phyloP scores from a whole-genome alignment of 2,329 filamentous ascomycete genomes.

The Diaporthe vaccinii region DNA sequence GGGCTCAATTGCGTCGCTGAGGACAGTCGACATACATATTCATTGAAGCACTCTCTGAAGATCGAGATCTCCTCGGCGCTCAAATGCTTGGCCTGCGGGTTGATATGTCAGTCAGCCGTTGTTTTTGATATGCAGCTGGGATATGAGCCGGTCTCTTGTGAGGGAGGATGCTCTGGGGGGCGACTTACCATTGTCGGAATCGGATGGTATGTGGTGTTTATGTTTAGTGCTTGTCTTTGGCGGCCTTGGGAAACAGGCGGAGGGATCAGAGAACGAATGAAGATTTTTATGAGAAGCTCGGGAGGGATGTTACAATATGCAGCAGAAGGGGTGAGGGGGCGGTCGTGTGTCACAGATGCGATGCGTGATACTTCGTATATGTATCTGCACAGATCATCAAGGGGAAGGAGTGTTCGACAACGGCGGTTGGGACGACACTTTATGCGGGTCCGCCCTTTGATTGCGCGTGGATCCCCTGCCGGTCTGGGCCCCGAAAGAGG shows the following conservation, averaged over 20 bases:
- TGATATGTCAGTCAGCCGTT: not conserved
- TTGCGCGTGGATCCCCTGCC: slow-evolving; percentile 32
- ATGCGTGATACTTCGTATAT: slow-evolving; percentile 25
- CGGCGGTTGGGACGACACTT: slow-evolving; percentile 30
- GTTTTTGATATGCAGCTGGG: not conserved
- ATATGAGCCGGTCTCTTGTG: too few species aligned
- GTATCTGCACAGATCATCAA: slow-evolving; percentile 31
- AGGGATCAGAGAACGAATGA: not conserved
- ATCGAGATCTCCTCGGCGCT: slow-evolving; percentile 41
- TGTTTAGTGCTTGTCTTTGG: not conserved
- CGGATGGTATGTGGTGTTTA: not conserved
- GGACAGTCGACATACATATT: slow-evolving; percentile 35
- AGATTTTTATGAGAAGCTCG: slow-evolving; percentile 7
- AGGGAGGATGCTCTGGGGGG: not conserved
- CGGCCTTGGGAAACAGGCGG: not conserved
- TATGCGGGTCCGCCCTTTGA: slow-evolving; percentile 30
- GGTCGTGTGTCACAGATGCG: slow-evolving; percentile 4
- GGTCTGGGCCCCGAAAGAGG: slow-evolving; percentile 26
- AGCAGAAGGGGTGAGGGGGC: slow-evolving; percentile 9
- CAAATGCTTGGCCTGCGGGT: slow-evolving; percentile 35
- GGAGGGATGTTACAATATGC: not conserved
- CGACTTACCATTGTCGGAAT: slow-evolving; percentile 6
- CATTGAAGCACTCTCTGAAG: slow-evolving; percentile 41
- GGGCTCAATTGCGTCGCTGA: not conserved
- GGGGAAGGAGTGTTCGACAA: slow-evolving; percentile 13